Evolutionary conservation across 202 grass and related monocot species (phyloP).

Genomic region (Brachypodium distachyon): DNA sequence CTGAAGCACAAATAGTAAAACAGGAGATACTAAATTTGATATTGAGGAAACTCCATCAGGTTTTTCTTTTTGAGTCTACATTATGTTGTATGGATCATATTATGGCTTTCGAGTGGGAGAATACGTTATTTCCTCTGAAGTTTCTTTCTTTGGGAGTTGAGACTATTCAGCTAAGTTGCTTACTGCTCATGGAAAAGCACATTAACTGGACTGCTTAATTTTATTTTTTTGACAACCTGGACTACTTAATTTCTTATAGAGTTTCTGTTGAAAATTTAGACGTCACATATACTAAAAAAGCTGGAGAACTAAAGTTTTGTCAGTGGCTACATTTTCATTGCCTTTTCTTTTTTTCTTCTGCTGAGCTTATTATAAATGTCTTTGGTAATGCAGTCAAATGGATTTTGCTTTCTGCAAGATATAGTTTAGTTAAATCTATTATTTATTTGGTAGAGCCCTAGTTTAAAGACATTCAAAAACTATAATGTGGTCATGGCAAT

Average conservation of each 20-base stretch:
- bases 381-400: too few species aligned
- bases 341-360: background rate
- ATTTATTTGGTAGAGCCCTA: too few species aligned
- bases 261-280: background rate
- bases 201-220: background rate
- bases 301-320: background rate
- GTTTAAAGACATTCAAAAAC: too few species aligned
- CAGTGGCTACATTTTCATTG: background rate
- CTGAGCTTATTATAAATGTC: too few species aligned
- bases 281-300: background rate
- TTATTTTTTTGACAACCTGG: too few species aligned
- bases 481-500: background rate
- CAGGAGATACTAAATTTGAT: background rate
- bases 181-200: background rate
- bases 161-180: background rate
- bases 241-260: background rate
- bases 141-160: background rate
- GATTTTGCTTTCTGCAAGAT: too few species aligned
- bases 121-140: background rate
- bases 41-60: background rate
- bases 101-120: background rate
- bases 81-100: background rate
- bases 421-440: too few species aligned
- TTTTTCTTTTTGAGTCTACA: background rate
- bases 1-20: background rate